A percentile compares a stretch with the other conserved stretches of the same genome.
These are phyloP conservation scores for Hypoxylon sp. DNA, from an alignment of 2,329 filamentous ascomycete genomes.

Conservation along the genomic window DNA sequence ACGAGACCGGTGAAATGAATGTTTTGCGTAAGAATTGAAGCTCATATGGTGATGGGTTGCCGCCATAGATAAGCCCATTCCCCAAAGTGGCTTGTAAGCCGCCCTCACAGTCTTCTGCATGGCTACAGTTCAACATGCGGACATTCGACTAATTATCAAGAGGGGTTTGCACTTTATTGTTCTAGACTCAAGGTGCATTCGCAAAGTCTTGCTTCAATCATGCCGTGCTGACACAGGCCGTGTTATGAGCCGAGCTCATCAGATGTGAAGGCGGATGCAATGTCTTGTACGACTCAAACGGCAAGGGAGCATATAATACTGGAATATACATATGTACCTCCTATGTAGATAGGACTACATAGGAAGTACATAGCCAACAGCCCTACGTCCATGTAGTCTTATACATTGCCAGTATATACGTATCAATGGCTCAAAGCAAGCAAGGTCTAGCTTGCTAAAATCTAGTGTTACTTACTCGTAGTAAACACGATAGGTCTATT, in stretches of 20 bases:
- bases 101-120: not conserved
- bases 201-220: not conserved
- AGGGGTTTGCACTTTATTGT: not conserved
- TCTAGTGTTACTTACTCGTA: too few relatives aligned
- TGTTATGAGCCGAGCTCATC: not conserved
- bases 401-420: too few relatives aligned
- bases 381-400: too few relatives aligned
- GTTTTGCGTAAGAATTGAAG: constrained; percentile 1
- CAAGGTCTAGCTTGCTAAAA: too few relatives aligned
- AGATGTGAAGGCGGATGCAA: not conserved
- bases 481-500: too few relatives aligned
- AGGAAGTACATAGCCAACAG: too few relatives aligned
- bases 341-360: too few relatives aligned
- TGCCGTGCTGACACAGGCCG: not conserved
- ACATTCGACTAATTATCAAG: not conserved
- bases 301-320: too few relatives aligned
- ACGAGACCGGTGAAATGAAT: not conserved
- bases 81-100: constrained; percentile 7
- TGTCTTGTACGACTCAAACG: not conserved
- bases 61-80: constrained; percentile 1
- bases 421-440: too few relatives aligned
- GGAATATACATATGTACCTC: too few relatives aligned
- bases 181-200: not conserved
- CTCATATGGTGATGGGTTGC: not conserved
- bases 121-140: not conserved